Evolutionary conservation across 1,139 yeast genomes (phyloP).

Genomic region (Saccharomycopsis hybrid): DNA sequence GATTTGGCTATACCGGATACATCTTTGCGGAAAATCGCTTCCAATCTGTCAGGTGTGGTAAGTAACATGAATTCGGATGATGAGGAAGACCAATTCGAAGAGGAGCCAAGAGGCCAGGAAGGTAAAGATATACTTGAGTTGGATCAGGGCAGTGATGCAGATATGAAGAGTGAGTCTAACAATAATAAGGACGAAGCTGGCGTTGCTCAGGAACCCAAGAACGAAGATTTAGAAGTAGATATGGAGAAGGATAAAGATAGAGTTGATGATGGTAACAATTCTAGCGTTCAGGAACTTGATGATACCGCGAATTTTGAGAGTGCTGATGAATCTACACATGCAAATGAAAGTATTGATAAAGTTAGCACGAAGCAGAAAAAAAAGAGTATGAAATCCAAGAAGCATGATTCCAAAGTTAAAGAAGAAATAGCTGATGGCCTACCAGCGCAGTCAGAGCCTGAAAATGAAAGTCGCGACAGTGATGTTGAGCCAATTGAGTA

Average conservation of each 20-base stretch:
- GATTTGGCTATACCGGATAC: conserved; percentile 19
- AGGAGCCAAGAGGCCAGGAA: not conserved
- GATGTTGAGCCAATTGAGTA: conserved; percentile 1
- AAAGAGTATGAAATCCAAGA: not conserved
- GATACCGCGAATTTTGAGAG: conserved; percentile 4
- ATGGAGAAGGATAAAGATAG: not conserved
- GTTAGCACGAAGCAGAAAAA: not conserved
- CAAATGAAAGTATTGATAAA: not conserved
- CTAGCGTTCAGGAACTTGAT: not conserved
- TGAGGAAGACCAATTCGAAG: not conserved
- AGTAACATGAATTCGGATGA: not conserved
- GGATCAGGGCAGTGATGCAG: not conserved
- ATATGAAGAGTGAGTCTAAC: not conserved
- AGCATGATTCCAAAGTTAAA: not conserved
- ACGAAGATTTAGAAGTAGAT: not conserved
- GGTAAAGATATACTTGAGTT: not conserved
- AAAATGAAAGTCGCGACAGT: not conserved
- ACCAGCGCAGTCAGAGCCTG: not conserved
- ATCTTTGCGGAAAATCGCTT: conserved; percentile 14
- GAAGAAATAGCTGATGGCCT: not conserved
- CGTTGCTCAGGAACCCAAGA: not conserved
- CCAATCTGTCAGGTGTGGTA: conserved; percentile 2
- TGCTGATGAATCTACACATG: not conserved
- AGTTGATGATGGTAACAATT: conserved; percentile 12
- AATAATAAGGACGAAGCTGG: not conserved